Conservation (phyloP, 495 filamentous ascomycete species). For the Evansstolkia leycettana region DNA sequence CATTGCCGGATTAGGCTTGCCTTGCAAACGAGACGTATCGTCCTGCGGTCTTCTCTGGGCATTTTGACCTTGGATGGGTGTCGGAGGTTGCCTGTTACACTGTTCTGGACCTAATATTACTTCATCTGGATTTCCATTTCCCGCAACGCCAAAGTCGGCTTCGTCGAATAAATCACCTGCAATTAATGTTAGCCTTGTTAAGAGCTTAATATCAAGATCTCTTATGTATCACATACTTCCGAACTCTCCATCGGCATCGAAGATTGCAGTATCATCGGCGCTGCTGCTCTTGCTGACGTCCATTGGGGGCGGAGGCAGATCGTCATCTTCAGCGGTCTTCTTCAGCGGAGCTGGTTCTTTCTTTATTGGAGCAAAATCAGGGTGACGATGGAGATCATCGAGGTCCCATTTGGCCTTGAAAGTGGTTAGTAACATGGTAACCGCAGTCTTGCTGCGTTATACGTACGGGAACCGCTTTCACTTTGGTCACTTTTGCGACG, state of each 20-base stretch:
- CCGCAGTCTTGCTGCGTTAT: background rate
- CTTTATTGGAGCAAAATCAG: slow-evolving; percentile 54
- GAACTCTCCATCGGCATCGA: slow-evolving; percentile 44
- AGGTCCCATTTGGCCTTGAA: slow-evolving; percentile 57
- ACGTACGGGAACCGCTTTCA: slow-evolving; percentile 54
- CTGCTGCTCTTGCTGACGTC: slow-evolving; percentile 10
- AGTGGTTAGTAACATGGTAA: background rate
- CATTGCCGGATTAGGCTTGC: slow-evolving; percentile 13
- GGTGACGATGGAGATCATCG: slow-evolving; percentile 67
- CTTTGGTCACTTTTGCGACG: slow-evolving; percentile 65
- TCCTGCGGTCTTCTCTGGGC: slow-evolving; percentile 13
- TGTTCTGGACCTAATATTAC: slow-evolving; percentile 29
- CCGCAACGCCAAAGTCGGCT: slow-evolving; percentile 52
- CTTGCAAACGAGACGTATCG: slow-evolving; percentile 6
- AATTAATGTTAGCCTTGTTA: slow-evolving; percentile 4
- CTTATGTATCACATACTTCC: slow-evolving; percentile 40
- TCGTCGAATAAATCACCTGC: slow-evolving; percentile 56
- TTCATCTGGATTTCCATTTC: slow-evolving; percentile 53
- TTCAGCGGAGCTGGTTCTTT: slow-evolving; percentile 38
- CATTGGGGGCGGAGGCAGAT: slow-evolving; percentile 23
- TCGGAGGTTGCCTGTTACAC: slow-evolving; percentile 14
- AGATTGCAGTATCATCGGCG: slow-evolving; percentile 7
- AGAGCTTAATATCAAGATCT: background rate
- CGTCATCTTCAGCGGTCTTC: slow-evolving; percentile 21
- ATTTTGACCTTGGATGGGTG: slow-evolving; percentile 14